Evolutionary conservation across 495 filamentous ascomycete genomes (phyloP), one percentile per base, ranked within the genome.

Genomic region (Rusavskia elegans): DNA sequence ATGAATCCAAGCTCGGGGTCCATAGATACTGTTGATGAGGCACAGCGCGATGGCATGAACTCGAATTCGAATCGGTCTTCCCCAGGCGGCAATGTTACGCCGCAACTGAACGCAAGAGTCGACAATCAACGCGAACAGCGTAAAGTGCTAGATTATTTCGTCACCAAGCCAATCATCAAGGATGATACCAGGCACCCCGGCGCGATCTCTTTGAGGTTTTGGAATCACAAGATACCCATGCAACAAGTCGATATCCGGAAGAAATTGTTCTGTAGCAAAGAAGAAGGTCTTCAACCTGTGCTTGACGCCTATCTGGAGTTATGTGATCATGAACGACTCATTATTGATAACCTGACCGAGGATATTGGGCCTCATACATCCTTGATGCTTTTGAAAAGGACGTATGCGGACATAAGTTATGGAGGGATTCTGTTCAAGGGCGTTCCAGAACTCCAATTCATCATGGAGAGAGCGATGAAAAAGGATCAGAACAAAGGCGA

Each of bases 151-250:
- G 23, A 37, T 1, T 14, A 40, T 2, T 46, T 57, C 40, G 19
- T 54, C 2, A 23, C 54, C 7, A 42, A 40, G 16, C 39, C 55
- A 4, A n/a, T 14, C 17, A 16, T 51, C 0, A 4, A 5, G 30
- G 51, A 57, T 32, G 35, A 35, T 35, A n/a, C n/a, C n/a, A n/a
- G n/a, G n/a, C n/a, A n/a, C n/a, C 48, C 37, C 8, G 52, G 54
- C 23, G 48, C n/a, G 19, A 49, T 51, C n/a, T 36, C 51, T 20
- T 30, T 57, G n/a, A 44, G 14, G 20, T 54, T 30, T 46, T 38
- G 23, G 1, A 23, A 35, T 7, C 38, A 51, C n/a, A 48, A 16
- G 8, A 27, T 48, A 2, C 35, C 45, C 0, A 39, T 48, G 40
- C 21, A 16, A 13, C 23, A 29, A 16, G 2, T n/a, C 8, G 51